Evolutionary conservation across 2,329 filamentous ascomycete species (phyloP), one percentile per base, ranked within the genome.

Genomic region (Lecanicillium sp.): DNA sequence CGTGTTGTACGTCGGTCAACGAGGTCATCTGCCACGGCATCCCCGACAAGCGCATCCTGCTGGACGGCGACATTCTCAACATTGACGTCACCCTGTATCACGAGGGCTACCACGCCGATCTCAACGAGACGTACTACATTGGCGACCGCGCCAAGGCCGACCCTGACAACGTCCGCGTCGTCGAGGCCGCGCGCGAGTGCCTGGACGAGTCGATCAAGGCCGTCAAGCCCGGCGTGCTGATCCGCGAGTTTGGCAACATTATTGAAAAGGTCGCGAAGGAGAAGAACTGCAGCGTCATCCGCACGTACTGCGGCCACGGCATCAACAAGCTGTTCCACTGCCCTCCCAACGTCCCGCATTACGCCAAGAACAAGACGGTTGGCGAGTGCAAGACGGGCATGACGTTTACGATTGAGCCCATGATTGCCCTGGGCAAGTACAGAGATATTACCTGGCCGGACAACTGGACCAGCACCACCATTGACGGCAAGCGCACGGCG

Each of bases 1-100:
- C 92, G 0, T 86, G 96, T 46, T 98, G 92, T 65, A 97, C 90
- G 3, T 97, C 90, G 3, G 67, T 86, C 36, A 98, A 98, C 69
- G 92, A 98, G 65, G 85, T 95, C 47, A 97, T 98, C 60, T 98
- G 92, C 69, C 92, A 98, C 70, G 92, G 92, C 38, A 98, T 98
- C 47, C 92, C 92, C 13, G 92, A 98, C 56, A 80, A 94, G 59
- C 79, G 92, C 40, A 72, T 84, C 7, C 73, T 98, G 2, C 65
- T 87, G 46, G 90, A 98, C 50, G 92, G 92, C 45, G 92, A 98
- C 55, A 97, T 98, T 48, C 68, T 98, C 55, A 98, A 98, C 66
- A 88, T 98, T 49, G 92, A 98, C 52, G 86, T 98, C 5, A 89
- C 88, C 1, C 68, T 98, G 31, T 98, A 94, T 63, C 88, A 97